Conservation (phyloP, 2,329 filamentous ascomycete genomes). For the Sporothrix sp. region DNA sequence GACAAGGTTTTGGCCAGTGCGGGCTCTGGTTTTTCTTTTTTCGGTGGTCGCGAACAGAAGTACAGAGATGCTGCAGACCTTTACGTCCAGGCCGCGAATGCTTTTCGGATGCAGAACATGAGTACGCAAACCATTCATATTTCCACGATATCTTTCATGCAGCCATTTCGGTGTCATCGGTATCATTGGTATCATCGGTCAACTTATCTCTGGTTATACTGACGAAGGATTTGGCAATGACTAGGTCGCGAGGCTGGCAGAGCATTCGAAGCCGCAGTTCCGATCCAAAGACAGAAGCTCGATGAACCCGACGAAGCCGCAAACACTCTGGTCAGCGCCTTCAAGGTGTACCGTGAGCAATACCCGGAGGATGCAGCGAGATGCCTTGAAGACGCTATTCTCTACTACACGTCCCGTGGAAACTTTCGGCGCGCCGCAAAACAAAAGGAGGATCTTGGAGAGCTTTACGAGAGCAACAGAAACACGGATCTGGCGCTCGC, state of each 20-base stretch:
- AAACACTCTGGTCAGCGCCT: conserved; percentile 79
- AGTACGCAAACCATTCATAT: conserved; percentile 39
- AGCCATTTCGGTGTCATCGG: not conserved
- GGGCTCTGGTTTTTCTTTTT: conserved; percentile 75
- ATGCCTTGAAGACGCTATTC: conserved; percentile 69
- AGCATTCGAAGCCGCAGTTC: conserved; percentile 78
- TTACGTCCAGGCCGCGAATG: conserved; percentile 82
- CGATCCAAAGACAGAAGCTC: conserved; percentile 67
- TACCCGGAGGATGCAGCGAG: conserved; percentile 74
- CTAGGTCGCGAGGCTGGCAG: conserved; percentile 75
- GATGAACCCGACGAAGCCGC: conserved; percentile 90
- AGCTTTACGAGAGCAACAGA: conserved; percentile 80
- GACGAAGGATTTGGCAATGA: not conserved
- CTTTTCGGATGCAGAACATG: conserved; percentile 78
- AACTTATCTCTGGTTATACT: not conserved
- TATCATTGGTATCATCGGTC: no score
- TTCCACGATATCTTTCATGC: no score
- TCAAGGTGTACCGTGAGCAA: conserved; percentile 86
- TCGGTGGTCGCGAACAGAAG: conserved; percentile 79
- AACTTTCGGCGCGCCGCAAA: conserved; percentile 87
- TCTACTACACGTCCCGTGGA: conserved; percentile 78
- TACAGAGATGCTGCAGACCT: conserved; percentile 81
- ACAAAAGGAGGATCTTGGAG: conserved; percentile 80
- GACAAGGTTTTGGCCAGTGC: conserved; percentile 72
- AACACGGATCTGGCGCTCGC: conserved; percentile 68